phyloP scores from a whole-genome alignment of 129 eudicot species.

The Silybum marianum region DNA sequence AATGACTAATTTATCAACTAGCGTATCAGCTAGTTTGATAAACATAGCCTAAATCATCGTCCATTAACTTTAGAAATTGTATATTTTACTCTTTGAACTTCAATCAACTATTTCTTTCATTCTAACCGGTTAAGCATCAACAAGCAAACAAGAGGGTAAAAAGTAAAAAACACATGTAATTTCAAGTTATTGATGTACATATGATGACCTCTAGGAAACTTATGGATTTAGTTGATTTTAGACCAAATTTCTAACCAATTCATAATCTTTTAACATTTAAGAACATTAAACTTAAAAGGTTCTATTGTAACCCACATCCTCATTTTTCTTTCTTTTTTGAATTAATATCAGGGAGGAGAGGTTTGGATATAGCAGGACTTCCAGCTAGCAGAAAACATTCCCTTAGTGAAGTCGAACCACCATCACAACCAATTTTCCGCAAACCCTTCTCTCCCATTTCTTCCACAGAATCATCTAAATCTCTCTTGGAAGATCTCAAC shows the following conservation, averaged over 20 bases:
- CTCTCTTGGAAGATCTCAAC: constrained; percentile 55
- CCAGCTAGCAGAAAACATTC: constrained; percentile 56
- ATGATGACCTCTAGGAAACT: neutral
- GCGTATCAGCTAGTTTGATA: neutral
- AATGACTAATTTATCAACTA: neutral
- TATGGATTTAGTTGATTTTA: neutral
- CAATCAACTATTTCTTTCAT: neutral
- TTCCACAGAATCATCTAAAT: constrained; percentile 68
- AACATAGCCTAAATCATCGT: neutral
- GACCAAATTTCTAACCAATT: neutral
- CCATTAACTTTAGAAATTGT: neutral
- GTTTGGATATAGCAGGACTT: constrained; percentile 70
- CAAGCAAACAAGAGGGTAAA: neutral
- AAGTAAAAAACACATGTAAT: neutral
- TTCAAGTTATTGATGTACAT: neutral
- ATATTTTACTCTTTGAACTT: neutral
- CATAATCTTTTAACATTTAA: neutral
- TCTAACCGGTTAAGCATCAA: neutral
- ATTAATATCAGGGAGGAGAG: constrained; percentile 57
- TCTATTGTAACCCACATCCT: neutral
- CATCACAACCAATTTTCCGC: constrained; percentile 42
- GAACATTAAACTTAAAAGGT: too few species aligned
- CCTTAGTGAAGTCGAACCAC: constrained; percentile 47
- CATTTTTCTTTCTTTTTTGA: neutral
- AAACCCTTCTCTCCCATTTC: constrained; percentile 86